Conservation (phyloP, 768 basidiomycete species). For the Pholiota molesta region DNA sequence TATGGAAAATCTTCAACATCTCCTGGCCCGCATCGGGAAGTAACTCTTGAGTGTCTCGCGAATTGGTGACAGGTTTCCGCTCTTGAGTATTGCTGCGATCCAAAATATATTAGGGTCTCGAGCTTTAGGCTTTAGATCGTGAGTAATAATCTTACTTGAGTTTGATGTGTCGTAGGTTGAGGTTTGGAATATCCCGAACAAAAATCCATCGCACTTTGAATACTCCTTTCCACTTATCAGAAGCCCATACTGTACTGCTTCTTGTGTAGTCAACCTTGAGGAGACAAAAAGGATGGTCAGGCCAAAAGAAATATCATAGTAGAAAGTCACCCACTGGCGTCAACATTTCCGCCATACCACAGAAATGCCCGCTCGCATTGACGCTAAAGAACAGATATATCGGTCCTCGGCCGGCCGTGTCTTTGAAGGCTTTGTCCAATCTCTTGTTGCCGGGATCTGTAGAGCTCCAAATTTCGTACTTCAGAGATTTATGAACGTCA, state of each 20-base stretch:
- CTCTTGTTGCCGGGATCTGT: constrained; percentile 97
- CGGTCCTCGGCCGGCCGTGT: constrained; percentile 87
- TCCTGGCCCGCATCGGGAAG: constrained; percentile 96
- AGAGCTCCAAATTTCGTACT: constrained; percentile 98
- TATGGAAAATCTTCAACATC: constrained; percentile 94
- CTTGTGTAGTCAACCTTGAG: constrained; percentile 85
- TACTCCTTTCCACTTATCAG: constrained; percentile 99
- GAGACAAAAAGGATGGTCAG: not conserved
- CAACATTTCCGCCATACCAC: constrained; percentile 98
- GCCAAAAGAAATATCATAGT: not conserved
- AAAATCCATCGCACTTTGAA: constrained; percentile 99
- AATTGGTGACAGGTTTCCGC: constrained; percentile 97
- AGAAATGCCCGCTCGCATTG: constrained; percentile 97
- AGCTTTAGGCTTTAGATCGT: not conserved
- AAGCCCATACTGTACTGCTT: constrained; percentile 97
- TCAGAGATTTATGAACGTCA: constrained; percentile 97
- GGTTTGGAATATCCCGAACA: constrained; percentile 93
- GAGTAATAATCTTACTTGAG: constrained; percentile 58
- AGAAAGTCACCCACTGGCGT: constrained; percentile 65
- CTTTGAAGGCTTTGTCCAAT: constrained; percentile 96
- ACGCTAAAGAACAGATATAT: constrained; percentile 99
- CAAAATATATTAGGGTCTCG: constrained; percentile 18
- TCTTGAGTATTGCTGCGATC: constrained; percentile 88
- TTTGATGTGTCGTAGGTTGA: constrained; percentile 86
- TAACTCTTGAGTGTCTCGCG: constrained; percentile 96